Conservation (phyloP, 164 flowering plant species). For the Liquidambar formosana region DNA sequence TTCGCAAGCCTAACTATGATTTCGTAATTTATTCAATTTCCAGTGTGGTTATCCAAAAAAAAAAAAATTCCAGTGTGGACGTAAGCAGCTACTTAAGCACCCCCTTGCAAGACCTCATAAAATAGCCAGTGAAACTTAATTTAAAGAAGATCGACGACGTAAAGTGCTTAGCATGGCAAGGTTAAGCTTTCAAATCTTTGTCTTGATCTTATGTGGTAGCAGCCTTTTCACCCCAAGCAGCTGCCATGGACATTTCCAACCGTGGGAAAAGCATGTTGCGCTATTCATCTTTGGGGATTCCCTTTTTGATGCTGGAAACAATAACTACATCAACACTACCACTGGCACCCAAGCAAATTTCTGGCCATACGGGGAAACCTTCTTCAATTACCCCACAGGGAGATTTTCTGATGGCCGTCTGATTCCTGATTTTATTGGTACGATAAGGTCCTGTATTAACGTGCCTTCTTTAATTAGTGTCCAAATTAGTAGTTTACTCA, state of each 20-base stretch:
- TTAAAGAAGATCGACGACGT: too few relatives aligned
- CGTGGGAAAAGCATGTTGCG: conserved; percentile 12
- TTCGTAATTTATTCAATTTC: too few relatives aligned
- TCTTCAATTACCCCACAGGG: conserved; percentile 42
- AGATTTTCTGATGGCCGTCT: conserved; percentile 49
- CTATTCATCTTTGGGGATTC: conserved; percentile 55
- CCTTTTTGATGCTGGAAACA: conserved; percentile 41
- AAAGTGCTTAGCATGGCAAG: too few relatives aligned
- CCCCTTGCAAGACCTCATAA: too few relatives aligned
- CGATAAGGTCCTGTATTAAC: background rate
- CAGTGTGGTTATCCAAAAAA: too few relatives aligned
- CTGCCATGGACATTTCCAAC: background rate
- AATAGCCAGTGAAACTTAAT: too few relatives aligned
- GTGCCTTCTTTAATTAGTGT: background rate
- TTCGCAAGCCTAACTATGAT: too few relatives aligned
- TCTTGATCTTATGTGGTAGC: too few relatives aligned
- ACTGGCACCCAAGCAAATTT: conserved; percentile 31
- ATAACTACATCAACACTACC: conserved; percentile 42
- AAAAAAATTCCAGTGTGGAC: too few relatives aligned
- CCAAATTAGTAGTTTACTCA: background rate
- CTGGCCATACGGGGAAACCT: conserved; percentile 45
- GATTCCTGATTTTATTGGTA: conserved; percentile 52
- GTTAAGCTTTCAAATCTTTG: too few relatives aligned
- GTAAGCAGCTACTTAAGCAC: too few relatives aligned
- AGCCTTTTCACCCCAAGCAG: conserved; percentile 7